Percentiles rank a stretch among this genome's conserved stretches.
Evolutionary conservation across 495 filamentous ascomycete species (phyloP).

Genomic region (Lasiosphaeris hirsuta): DNA sequence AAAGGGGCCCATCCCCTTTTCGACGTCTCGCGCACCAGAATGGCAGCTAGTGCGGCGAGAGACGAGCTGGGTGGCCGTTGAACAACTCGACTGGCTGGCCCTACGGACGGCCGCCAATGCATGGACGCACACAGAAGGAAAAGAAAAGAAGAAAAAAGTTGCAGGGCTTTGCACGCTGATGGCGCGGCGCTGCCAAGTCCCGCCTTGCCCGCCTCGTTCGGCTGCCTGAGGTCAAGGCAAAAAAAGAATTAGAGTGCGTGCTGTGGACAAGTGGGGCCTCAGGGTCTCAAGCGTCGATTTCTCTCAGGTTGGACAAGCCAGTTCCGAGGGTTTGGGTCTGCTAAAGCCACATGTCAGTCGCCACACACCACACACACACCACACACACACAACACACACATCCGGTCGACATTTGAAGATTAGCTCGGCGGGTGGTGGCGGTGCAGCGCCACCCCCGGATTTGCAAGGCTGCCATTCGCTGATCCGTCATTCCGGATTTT

Average conservation of each 20-base stretch:
- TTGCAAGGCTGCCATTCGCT: neutral
- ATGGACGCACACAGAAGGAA: neutral
- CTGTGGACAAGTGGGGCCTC: conserved; percentile 1
- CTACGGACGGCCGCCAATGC: conserved; percentile 13
- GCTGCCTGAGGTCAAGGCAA: too few relatives aligned
- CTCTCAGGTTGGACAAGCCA: conserved; percentile 7
- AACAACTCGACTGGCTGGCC: neutral
- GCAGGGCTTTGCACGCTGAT: neutral
- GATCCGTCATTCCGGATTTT: conserved; percentile 3
- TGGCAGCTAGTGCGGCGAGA: too few relatives aligned
- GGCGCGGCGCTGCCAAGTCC: conserved; percentile 6
- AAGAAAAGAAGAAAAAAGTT: conserved; percentile 8
- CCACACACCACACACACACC: neutral
- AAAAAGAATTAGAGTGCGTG: too few relatives aligned
- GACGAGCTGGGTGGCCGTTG: neutral
- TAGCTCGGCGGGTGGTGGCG: neutral
- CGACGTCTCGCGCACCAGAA: neutral
- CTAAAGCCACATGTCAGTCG: neutral
- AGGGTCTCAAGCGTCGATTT: conserved; percentile 12
- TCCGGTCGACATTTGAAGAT: too few relatives aligned
- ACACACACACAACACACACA: too few relatives aligned
- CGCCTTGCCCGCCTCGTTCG: neutral
- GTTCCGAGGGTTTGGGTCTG: conserved; percentile 25
- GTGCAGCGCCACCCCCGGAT: conserved; percentile 10
- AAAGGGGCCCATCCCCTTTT: neutral